These are phyloP conservation scores for Withania somnifera DNA, from an alignment of 305 asterid genomes.

Conservation along the genomic window DNA sequence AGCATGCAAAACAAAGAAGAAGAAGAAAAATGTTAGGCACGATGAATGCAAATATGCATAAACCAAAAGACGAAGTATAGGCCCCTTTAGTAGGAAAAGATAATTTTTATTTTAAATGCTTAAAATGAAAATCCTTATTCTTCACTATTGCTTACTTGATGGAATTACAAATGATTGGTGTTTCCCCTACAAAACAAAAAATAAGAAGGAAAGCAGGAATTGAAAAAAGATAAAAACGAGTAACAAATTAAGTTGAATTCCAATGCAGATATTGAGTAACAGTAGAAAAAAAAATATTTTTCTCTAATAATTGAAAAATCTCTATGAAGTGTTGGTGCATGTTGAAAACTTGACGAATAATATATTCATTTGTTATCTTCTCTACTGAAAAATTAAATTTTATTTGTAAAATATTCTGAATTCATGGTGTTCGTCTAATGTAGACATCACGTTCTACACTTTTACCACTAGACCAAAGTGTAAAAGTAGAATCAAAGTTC, in stretches of 20 bases:
- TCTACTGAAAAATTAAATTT: neutral
- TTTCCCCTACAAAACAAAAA: neutral
- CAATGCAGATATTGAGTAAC: too few species aligned
- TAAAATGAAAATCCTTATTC: neutral
- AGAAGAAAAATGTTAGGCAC: neutral
- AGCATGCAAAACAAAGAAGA: neutral
- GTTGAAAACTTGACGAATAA: neutral
- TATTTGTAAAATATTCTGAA: neutral
- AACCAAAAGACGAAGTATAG: neutral
- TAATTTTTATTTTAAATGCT: neutral
- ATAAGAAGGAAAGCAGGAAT: neutral
- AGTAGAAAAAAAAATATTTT: too few species aligned
- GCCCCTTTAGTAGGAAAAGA: neutral
- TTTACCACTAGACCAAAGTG: neutral
- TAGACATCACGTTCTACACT: neutral
- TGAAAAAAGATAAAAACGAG: neutral
- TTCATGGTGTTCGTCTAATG: neutral
- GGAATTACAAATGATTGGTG: neutral
- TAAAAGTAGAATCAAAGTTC: neutral
- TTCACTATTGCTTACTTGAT: neutral
- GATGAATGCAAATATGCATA: neutral
- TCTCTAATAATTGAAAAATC: neutral
- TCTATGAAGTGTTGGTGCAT: neutral
- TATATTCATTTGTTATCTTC: neutral
- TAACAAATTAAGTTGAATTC: neutral